Evolutionary conservation across 495 filamentous ascomycete genomes (phyloP).

Genomic region (Beverwykella pulmonaria): DNA sequence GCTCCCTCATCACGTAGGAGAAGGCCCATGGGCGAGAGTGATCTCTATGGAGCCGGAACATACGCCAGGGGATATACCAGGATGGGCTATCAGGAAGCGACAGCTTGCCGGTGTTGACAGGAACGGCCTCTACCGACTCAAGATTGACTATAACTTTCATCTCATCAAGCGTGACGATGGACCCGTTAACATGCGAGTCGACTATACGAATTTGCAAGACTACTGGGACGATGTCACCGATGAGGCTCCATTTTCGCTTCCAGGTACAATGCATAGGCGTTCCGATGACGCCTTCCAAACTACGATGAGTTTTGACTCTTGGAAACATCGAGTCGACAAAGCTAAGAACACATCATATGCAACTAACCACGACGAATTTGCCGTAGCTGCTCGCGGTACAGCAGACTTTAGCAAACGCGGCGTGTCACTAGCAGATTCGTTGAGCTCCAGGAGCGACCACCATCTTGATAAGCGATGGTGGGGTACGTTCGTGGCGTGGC

Average conservation of each 20-base stretch:
- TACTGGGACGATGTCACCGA: slow-evolving; percentile 9
- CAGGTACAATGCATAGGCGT: too few species aligned
- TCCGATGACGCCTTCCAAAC: too few species aligned
- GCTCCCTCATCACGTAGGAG: slow-evolving; percentile 3
- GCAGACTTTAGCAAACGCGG: too few species aligned
- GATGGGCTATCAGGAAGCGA: not conserved
- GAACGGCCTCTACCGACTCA: not conserved
- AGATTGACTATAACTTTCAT: slow-evolving; percentile 6
- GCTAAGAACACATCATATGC: too few species aligned
- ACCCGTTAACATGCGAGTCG: slow-evolving; percentile 4
- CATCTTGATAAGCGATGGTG: not conserved
- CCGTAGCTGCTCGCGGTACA: too few species aligned
- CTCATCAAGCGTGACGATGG: not conserved
- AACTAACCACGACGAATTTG: too few species aligned
- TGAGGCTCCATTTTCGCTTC: too few species aligned
- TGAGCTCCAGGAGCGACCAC: not conserved
- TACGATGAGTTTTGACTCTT: too few species aligned
- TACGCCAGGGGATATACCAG: not conserved
- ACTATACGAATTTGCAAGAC: not conserved
- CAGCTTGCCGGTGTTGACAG: not conserved
- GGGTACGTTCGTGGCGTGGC: not conserved
- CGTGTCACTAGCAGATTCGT: too few species aligned
- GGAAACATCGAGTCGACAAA: too few species aligned
- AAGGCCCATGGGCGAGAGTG: slow-evolving; percentile 3
- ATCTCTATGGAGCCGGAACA: slow-evolving; percentile 6